phyloP scores from a whole-genome alignment of 345 rosid species.

The Melastoma malabathricum region DNA sequence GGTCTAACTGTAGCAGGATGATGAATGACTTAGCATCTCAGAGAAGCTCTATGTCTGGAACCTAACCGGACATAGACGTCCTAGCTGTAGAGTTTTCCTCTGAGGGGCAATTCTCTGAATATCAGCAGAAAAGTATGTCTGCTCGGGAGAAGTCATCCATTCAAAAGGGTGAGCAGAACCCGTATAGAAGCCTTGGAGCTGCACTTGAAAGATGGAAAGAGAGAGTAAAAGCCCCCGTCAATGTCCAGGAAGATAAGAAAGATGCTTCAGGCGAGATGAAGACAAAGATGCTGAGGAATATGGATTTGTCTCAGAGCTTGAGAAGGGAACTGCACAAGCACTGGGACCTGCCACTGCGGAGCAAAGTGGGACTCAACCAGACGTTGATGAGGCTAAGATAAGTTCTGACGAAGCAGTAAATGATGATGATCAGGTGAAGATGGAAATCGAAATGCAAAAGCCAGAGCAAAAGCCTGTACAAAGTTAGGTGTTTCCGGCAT shows the following conservation, averaged over 20 bases:
- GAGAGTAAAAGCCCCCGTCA: constrained; percentile 57
- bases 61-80: constrained; percentile 22
- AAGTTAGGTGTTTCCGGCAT: constrained; percentile 17
- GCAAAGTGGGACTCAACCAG: constrained; percentile 47
- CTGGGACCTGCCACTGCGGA: constrained; percentile 83
- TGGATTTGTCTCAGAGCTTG: constrained; percentile 59
- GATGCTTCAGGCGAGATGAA: constrained; percentile 46
- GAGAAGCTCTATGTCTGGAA: constrained; percentile 34
- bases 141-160: constrained; percentile 28
- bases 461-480: constrained; percentile 24
- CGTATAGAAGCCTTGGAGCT: constrained; percentile 70
- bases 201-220: constrained; percentile 94
- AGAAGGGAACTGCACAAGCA: constrained; percentile 71
- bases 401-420: constrained; percentile 11
- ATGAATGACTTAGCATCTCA: constrained; percentile 32
- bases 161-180: constrained; percentile 51
- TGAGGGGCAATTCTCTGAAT: constrained; percentile 39
- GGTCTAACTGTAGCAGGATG: constrained; percentile 23
- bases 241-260: constrained; percentile 34
- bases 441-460: constrained; percentile 50
- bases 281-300: constrained; percentile 65
- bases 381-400: constrained; percentile 30
- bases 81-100: constrained; percentile 31
- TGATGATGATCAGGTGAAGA: constrained; percentile 32
- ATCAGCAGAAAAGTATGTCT: constrained; percentile 22